A percentile compares a stretch with the other conserved stretches of the same genome.
Evolutionary conservation across 2,329 filamentous ascomycete species (phyloP).

Genomic region (Pseudogymnoascus sp.): DNA sequence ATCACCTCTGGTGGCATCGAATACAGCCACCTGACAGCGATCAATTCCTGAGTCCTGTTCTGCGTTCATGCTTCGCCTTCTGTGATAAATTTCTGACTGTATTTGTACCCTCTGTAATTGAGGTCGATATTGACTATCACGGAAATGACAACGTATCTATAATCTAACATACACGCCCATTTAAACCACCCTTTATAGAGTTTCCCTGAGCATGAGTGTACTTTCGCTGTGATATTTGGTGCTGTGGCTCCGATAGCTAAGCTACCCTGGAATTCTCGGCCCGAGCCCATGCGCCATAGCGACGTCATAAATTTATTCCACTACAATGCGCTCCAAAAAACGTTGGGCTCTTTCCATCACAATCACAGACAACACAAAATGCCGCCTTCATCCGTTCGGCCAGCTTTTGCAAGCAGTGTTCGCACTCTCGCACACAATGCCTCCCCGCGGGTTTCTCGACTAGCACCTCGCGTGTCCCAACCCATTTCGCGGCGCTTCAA

Average conservation of each 20-base stretch:
- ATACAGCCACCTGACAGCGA: not conserved
- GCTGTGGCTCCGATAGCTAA: not conserved
- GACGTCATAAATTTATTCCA: constrained; percentile 5
- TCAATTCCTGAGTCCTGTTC: not conserved
- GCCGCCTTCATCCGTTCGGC: not conserved
- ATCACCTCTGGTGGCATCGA: not conserved
- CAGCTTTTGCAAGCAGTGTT: constrained; percentile 1
- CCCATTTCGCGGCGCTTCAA: constrained; percentile 34
- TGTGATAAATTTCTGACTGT: too few species aligned
- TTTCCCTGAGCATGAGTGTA: not conserved
- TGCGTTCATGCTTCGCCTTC: not conserved
- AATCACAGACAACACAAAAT: not conserved
- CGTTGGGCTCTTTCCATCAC: not conserved
- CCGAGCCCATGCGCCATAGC: not conserved
- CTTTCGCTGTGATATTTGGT: not conserved
- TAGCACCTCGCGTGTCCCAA: constrained; percentile 6
- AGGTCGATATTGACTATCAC: too few species aligned
- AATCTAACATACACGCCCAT: not conserved
- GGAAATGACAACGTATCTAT: not conserved
- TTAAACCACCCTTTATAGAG: not conserved
- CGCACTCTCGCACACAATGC: not conserved
- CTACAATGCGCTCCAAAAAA: not conserved
- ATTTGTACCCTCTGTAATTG: too few species aligned
- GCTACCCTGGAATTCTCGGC: not conserved
- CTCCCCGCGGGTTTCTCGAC: not conserved